Percentiles rank a stretch among this genome's conserved stretches.
Evolutionary conservation across 306 rosid species (phyloP).

Genomic region (Pterocarpus macrocarpus): DNA sequence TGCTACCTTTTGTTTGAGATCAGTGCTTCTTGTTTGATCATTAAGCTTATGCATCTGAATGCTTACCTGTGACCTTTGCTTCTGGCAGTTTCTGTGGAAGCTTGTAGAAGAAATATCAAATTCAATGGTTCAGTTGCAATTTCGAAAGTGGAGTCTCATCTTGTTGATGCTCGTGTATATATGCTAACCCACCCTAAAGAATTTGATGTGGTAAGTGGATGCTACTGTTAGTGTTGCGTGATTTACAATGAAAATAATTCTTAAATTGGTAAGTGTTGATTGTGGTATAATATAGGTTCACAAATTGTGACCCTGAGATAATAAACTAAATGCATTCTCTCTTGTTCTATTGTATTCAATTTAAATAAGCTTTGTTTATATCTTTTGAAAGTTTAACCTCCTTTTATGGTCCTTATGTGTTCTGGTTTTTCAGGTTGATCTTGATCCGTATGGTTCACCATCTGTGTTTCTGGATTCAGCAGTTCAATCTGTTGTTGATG

Average conservation of each 20-base stretch:
- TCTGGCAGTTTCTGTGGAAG: slow-evolving; percentile 83
- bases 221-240: slow-evolving; percentile 19
- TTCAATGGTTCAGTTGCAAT: slow-evolving; percentile 91
- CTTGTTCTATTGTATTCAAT: no score
- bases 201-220: slow-evolving; percentile 84
- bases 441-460: slow-evolving; percentile 98
- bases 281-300: not conserved
- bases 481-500: slow-evolving; percentile 93
- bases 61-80: slow-evolving; percentile 28
- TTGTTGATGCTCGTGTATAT: slow-evolving; percentile 92
- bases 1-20: slow-evolving; percentile 8
- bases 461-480: slow-evolving; percentile 96
- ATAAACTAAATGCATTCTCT: no score
- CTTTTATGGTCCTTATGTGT: slow-evolving; percentile 20
- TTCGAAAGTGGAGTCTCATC: slow-evolving; percentile 93
- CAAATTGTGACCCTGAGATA: not conserved
- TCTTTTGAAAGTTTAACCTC: not conserved
- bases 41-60: slow-evolving; percentile 39
- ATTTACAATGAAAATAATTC: not conserved
- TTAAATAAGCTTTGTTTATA: no score
- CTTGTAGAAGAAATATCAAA: slow-evolving; percentile 94
- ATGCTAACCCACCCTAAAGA: slow-evolving; percentile 95
- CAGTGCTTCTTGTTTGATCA: slow-evolving; percentile 28
- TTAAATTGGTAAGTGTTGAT: not conserved
- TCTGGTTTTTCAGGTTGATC: slow-evolving; percentile 85